A percentile compares a stretch with the other conserved stretches of the same genome.
phyloP scores from a whole-genome alignment of 2,329 filamentous ascomycete species.

The Dothideomycetidae sp. region DNA sequence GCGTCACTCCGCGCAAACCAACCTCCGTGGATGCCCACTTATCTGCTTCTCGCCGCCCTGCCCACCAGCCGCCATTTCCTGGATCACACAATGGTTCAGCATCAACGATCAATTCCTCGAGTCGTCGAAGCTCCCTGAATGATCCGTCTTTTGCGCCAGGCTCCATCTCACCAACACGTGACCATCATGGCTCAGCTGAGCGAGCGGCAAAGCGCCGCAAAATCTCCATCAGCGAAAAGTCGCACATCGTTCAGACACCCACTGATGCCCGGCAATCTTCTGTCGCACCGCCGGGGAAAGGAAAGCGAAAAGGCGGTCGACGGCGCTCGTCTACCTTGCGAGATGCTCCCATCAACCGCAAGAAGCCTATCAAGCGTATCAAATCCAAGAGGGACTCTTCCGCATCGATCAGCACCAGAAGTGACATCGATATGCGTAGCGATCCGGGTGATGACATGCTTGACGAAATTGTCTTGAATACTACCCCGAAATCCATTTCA shows the following conservation, averaged over 20 bases:
- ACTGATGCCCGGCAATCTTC: constrained; percentile 7
- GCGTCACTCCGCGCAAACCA: constrained; percentile 4
- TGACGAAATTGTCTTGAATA: constrained; percentile 7
- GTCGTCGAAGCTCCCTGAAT: constrained; percentile 6
- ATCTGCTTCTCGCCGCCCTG: constrained; percentile 6
- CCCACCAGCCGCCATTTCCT: constrained; percentile 17
- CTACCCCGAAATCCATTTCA: too few species aligned
- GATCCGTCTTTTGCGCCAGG: background rate
- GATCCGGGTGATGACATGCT: too few species aligned
- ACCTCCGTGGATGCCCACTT: constrained; percentile 1
- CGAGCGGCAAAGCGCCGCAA: constrained; percentile 11
- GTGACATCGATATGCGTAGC: too few species aligned
- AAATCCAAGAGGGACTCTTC: too few species aligned
- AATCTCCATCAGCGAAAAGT: constrained; percentile 11
- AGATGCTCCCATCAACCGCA: too few species aligned
- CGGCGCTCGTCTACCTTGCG: too few species aligned
- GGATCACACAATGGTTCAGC: constrained; percentile 6
- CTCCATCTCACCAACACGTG: too few species aligned
- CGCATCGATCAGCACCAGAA: too few species aligned
- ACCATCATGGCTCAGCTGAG: constrained; percentile 7
- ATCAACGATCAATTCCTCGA: constrained; percentile 8
- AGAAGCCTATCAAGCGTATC: too few species aligned
- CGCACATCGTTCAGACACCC: constrained; percentile 8
- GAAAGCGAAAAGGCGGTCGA: too few species aligned
- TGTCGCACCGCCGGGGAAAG: constrained; percentile 3